Conservation (phyloP, 2,329 filamentous ascomycete genomes). For the Epichloe gansuensis region DNA sequence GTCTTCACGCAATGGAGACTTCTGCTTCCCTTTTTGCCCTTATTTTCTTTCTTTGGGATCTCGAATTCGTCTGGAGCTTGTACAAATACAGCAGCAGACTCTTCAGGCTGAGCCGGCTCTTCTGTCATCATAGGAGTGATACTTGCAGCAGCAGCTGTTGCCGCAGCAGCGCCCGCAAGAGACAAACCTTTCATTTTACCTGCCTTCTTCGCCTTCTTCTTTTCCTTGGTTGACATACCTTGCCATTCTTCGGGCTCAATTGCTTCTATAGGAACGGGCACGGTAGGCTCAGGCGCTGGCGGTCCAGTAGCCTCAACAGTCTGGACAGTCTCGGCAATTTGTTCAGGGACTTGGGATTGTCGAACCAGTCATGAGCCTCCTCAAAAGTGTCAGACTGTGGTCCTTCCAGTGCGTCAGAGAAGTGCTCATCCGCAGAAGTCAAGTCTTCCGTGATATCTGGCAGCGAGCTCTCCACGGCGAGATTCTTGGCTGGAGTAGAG, state of each 20-base stretch:
- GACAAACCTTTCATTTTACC: conserved; percentile 9
- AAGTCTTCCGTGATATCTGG: conserved; percentile 18
- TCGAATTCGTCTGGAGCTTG: conserved; percentile 5
- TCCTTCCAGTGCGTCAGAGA: conserved; percentile 22
- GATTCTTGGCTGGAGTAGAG: conserved; percentile 15
- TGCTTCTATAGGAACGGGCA: conserved; percentile 4
- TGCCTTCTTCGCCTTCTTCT: conserved; percentile 11
- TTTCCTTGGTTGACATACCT: conserved; percentile 10
- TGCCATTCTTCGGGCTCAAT: conserved; percentile 9
- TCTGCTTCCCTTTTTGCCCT: conserved; percentile 11
- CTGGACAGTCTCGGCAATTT: not conserved
- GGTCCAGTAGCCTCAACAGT: conserved; percentile 6
- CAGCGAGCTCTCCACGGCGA: conserved; percentile 6
- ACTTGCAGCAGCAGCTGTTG: conserved; percentile 5
- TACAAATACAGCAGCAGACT: conserved; percentile 1
- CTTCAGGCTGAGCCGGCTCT: conserved; percentile 5
- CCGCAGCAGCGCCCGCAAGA: conserved; percentile 2
- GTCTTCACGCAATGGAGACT: conserved; percentile 5
- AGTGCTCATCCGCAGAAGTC: conserved; percentile 24
- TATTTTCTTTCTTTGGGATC: conserved; percentile 9
- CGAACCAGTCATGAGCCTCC: conserved; percentile 7
- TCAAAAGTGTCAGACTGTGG: conserved; percentile 13
- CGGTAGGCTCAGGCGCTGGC: conserved; percentile 1
- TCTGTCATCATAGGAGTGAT: not conserved
- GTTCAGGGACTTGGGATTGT: conserved; percentile 1